Base-by-base conservation (phyloP, 2,329 filamentous ascomycete species). In the Biscogniauxia sp. region DNA sequence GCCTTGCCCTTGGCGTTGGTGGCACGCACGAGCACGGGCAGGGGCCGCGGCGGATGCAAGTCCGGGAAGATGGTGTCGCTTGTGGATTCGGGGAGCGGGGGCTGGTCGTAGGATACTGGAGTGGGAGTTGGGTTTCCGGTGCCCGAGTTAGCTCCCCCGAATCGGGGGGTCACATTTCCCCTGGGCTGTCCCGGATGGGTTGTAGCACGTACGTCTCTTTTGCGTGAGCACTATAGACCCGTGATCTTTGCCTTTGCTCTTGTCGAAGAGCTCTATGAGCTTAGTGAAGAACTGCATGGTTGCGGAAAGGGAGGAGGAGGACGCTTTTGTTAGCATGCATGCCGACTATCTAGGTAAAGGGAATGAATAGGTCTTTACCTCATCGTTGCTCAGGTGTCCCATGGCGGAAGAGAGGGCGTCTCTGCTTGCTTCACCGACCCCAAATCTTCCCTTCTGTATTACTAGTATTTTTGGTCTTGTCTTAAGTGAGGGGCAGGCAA, bases 11-110 rank as follows among this genome's bases (percentile, higher is more conserved):
- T 91, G 69, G 91, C 92, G 75, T 98, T 92, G 37, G 90, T 90
- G 15, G 92, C 94, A 62, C 93, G 88, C 66, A 99, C 85, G 52
- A 98, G 79, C 61, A 98, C 79, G 7, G 93, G 89, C 15, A 90
- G 78, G 5, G 88, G 87, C 26, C 79, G 77, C 11, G 82, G 76
- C 15, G 82, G 83, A 61, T 83, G 76, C 1, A 88, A 80, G 66
- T 92, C 88, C 69, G 85, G 80, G 60, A 89, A 80, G 15, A 83
- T 79, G 57, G 84, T 79, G 50, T 81, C 79, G 61, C 77, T 77
- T 41, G 76, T 73, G 26, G 81, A 62, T 20, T 78, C 70, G 5
- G 79, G 71, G 50, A 80, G 37, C 11, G 37, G 69, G 61, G 80
- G 79, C 63, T 80, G 76, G 55, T 71, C 74, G 63, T 78, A 75